Percentiles rank a stretch among this genome's conserved stretches.
Evolutionary conservation across 108 stramenopile genomes (phyloP).

Genomic region (Craspedostauros australis): DNA sequence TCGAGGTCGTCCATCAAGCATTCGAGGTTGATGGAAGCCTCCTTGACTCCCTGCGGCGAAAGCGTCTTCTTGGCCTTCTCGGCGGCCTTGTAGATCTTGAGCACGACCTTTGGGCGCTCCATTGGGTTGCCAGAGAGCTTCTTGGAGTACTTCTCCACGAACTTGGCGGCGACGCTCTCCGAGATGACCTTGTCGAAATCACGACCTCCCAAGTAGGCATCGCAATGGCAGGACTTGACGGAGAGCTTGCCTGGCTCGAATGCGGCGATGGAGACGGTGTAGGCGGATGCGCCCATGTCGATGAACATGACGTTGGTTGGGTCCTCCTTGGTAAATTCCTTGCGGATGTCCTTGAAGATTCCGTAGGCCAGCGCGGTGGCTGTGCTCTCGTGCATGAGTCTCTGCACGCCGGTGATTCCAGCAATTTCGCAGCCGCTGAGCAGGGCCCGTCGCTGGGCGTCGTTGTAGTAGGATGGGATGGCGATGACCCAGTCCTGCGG

Average conservation of each 20-base stretch:
- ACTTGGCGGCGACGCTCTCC: slow-evolving; percentile 84
- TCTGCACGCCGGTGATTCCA: slow-evolving; percentile 81
- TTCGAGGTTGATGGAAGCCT: slow-evolving; percentile 90
- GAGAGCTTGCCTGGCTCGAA: slow-evolving; percentile 89
- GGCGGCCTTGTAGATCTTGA: slow-evolving; percentile 90
- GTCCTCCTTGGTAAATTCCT: slow-evolving; percentile 76
- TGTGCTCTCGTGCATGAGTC: slow-evolving; percentile 94
- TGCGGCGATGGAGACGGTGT: slow-evolving; percentile 84
- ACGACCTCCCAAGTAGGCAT: slow-evolving; percentile 86
- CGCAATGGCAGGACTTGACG: slow-evolving; percentile 76
- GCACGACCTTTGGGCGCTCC: slow-evolving; percentile 74
- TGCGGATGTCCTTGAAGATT: slow-evolving; percentile 95
- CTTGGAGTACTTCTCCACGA: slow-evolving; percentile 80
- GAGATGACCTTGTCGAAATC: slow-evolving; percentile 90
- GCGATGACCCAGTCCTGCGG: slow-evolving; percentile 92
- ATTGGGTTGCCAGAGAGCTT: slow-evolving; percentile 73
- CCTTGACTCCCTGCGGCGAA: slow-evolving; percentile 90
- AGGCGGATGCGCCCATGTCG: slow-evolving; percentile 90
- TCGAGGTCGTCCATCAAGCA: slow-evolving; percentile 93
- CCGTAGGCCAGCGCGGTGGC: slow-evolving; percentile 96
- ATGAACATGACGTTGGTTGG: slow-evolving; percentile 89
- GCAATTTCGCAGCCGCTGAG: slow-evolving; percentile 88
- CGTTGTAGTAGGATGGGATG: slow-evolving; percentile 94
- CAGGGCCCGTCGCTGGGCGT: slow-evolving; percentile 88
- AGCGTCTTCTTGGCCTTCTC: slow-evolving; percentile 99